Conservation (phyloP, 2,329 filamentous ascomycete genomes). For the Fusarium nisikadoi region DNA sequence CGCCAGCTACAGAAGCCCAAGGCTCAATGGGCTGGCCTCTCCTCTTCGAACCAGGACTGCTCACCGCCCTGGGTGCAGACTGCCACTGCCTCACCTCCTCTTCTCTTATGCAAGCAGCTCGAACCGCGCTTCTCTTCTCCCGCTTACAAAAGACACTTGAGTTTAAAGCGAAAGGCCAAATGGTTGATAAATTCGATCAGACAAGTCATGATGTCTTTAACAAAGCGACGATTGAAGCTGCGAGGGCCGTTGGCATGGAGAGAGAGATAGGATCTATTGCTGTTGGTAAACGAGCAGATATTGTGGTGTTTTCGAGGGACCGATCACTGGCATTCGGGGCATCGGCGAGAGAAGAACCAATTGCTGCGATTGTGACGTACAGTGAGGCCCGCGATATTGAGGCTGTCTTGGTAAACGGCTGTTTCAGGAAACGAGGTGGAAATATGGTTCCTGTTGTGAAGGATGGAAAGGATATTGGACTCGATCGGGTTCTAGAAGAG, state of each 20-base stretch:
- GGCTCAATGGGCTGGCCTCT: neutral
- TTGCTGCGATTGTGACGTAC: neutral
- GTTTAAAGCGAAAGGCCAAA: neutral
- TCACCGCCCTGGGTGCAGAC: neutral
- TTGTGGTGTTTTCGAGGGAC: neutral
- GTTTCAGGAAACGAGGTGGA: neutral
- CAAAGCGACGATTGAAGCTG: neutral
- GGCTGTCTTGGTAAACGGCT: neutral
- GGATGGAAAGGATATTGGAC: neutral
- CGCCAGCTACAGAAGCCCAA: neutral
- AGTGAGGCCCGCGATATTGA: neutral
- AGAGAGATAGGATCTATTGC: neutral
- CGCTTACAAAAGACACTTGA: neutral
- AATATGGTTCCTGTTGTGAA: neutral
- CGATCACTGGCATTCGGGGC: neutral
- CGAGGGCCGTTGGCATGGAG: neutral
- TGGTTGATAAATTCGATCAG: neutral
- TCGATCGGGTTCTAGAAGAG: neutral
- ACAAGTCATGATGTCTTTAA: neutral
- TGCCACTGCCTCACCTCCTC: neutral
- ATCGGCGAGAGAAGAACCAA: neutral
- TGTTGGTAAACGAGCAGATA: neutral
- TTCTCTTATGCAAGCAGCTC: neutral
- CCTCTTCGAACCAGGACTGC: neutral
- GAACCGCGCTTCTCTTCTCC: accelerated